Evolutionary conservation across 1,284 basidiomycete genomes (phyloP).

Genomic region (Mycena citricolor): DNA sequence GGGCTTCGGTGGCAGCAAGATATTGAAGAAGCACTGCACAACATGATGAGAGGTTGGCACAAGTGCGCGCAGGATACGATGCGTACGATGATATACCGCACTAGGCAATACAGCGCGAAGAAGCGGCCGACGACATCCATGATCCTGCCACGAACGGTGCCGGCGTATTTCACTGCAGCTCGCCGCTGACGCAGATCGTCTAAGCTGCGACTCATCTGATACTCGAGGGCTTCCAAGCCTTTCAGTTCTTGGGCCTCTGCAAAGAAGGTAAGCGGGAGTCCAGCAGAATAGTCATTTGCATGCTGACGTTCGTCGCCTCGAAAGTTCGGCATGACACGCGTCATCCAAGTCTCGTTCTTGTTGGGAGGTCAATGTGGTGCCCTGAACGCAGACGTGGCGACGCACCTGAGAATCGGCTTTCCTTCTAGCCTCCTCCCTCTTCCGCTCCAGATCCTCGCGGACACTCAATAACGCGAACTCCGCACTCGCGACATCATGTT

Average conservation of each 20-base stretch:
- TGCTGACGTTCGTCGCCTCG: slow-evolving; percentile 47
- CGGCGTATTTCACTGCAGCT: slow-evolving; percentile 48
- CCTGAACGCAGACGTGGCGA: slow-evolving; percentile 4
- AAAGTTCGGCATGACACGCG: slow-evolving; percentile 47
- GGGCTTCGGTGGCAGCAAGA: slow-evolving; percentile 44
- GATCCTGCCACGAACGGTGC: slow-evolving; percentile 55
- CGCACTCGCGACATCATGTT: slow-evolving; percentile 47
- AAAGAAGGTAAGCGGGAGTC: slow-evolving; percentile 33
- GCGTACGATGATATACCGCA: slow-evolving; percentile 64
- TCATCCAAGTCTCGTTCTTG: slow-evolving; percentile 43
- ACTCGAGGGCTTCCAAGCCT: slow-evolving; percentile 66
- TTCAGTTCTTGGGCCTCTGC: slow-evolving; percentile 51
- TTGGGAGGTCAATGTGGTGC: not conserved
- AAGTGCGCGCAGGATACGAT: slow-evolving; percentile 4
- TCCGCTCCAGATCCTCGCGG: slow-evolving; percentile 46
- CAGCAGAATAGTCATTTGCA: too few relatives aligned
- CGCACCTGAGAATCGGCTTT: slow-evolving; percentile 36
- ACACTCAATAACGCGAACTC: slow-evolving; percentile 54
- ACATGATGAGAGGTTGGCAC: slow-evolving; percentile 6
- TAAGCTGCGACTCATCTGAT: slow-evolving; percentile 64
- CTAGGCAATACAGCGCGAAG: slow-evolving; percentile 69
- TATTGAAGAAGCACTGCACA: slow-evolving; percentile 55
- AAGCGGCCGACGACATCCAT: slow-evolving; percentile 47
- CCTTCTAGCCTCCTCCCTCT: slow-evolving; percentile 38
- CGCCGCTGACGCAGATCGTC: slow-evolving; percentile 49